phyloP scores from a whole-genome alignment of 768 basidiomycete genomes.

The Lactifluus echinatus region DNA sequence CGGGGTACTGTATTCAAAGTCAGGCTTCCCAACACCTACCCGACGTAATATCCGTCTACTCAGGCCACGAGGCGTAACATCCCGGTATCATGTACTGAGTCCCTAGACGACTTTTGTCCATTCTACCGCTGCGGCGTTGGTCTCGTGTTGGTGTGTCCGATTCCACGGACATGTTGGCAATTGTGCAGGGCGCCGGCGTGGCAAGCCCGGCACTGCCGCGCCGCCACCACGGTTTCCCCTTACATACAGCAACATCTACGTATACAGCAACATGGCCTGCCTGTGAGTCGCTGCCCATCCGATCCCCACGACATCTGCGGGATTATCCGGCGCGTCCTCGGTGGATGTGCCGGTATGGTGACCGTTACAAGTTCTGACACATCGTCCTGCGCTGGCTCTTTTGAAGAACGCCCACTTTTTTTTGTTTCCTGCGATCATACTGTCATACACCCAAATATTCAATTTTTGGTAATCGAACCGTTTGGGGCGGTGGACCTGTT shows the following conservation, averaged over 20 bases:
- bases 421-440: not conserved
- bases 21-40: not conserved
- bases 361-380: not conserved
- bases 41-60: conserved; percentile 3
- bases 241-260: no score
- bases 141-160: not conserved
- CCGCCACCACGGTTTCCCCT: no score
- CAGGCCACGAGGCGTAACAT: not conserved
- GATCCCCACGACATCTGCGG: not conserved
- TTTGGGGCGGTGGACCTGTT: not conserved
- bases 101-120: not conserved
- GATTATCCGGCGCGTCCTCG: not conserved
- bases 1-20: no score
- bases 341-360: no score
- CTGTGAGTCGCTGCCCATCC: no score
- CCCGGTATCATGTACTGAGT: not conserved
- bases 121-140: not conserved
- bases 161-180: not conserved
- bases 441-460: not conserved
- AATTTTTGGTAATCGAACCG: not conserved
- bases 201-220: no score
- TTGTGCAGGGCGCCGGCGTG: not conserved
- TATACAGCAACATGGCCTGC: no score
- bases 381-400: not conserved
- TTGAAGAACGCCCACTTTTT: not conserved